Base-by-base conservation (phyloP, 192 early-diverging fungal species). In the Mycoemilia scoparia region DNA sequence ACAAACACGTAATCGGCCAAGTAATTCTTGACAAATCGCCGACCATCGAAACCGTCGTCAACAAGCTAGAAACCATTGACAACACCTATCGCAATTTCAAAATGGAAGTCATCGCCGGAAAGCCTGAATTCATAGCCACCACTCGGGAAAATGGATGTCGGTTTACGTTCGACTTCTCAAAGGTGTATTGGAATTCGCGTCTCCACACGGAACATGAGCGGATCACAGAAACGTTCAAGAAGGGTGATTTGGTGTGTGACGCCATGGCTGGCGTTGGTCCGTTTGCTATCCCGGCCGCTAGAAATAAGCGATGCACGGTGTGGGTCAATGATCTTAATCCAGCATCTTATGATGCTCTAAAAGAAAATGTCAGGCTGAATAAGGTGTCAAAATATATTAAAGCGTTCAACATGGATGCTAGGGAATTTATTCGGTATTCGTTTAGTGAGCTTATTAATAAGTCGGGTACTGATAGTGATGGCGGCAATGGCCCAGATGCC, bases 301-400 rank as follows among this genome's bases (percentile, higher is more conserved):
- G 80, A 54, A 63, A 55, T 29, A 68, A 67, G 15, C 76, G 73
- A 3, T 76, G 75, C 13, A 52, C 71, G 28, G 92, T 99, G 6
- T 93, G 88, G 69, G 87, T 87, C 15, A 99, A 99, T 56, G 96
- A 99, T 46, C 56, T 99, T 35, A 99, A 99, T 53, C 96, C 96
- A 9, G 60, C 59, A 6, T 91, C 89, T 4, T 85, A 70, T 49
- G 66, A 73, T 24, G 86, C 70, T 40, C 47, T 99, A 36, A 25
- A 52, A 21, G 73, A 84, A 37, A 99, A 99, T 52, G 70, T 81
- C n/a, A 38, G 30, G 12, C 28, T 71, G 7, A 99, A 99, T 51
- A 87, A 92, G 76, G 78, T 85, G 56, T 39, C 68, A 24, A 54
- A 69, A 23, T 67, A 76, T 18, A 52, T 92, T 13, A 10, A 39